Conservation (phyloP, 2,329 filamentous ascomycete genomes). For the Hymenoscyphus albidus region DNA sequence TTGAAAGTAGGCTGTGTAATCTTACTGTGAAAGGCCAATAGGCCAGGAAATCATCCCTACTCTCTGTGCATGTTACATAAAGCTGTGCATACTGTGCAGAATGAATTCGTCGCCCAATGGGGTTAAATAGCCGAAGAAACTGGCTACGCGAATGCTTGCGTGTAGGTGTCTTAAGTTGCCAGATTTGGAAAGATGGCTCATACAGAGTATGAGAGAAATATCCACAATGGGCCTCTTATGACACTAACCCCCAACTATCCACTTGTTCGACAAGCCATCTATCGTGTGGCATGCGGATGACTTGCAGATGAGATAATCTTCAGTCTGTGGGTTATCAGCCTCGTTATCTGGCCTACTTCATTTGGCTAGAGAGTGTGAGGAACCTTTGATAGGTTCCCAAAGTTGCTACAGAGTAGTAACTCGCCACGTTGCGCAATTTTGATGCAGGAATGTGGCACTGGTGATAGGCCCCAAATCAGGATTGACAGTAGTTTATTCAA, state of each 20-base stretch:
- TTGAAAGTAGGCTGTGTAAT: background rate
- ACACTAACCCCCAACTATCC: too few species aligned
- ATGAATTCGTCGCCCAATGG: background rate
- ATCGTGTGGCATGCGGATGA: too few species aligned
- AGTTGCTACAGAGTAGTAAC: constrained; percentile 1
- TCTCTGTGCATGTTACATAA: background rate
- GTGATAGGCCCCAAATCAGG: background rate
- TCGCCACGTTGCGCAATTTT: background rate
- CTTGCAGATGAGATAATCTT: too few species aligned
- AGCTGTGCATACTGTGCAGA: background rate
- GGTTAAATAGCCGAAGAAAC: background rate
- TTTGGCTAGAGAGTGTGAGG: too few species aligned
- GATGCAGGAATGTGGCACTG: background rate
- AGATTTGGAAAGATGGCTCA: background rate
- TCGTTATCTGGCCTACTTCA: too few species aligned
- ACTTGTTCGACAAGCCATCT: too few species aligned
- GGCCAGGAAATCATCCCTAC: background rate
- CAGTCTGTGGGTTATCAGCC: too few species aligned
- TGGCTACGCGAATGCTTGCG: background rate
- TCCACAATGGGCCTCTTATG: too few species aligned
- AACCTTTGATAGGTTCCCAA: background rate
- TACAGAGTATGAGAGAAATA: too few species aligned
- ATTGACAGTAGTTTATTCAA: background rate
- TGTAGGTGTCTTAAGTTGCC: background rate
- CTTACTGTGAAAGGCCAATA: background rate